Base-by-base conservation (phyloP, 768 basidiomycete species). In the Mycena alexandri region DNA sequence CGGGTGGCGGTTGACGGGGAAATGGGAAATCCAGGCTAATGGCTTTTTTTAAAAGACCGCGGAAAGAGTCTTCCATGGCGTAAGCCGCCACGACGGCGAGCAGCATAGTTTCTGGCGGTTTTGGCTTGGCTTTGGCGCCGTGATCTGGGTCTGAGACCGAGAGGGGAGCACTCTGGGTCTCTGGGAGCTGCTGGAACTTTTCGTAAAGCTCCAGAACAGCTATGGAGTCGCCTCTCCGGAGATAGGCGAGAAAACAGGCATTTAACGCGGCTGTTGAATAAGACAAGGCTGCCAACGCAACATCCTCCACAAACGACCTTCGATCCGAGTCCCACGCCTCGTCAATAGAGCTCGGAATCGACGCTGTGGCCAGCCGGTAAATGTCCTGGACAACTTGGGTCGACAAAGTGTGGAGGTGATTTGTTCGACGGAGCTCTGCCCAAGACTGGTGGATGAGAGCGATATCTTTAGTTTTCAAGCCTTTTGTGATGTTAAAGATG, bases 81-180 rank as follows among this genome's bases (percentile, higher is more conserved):
- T 88, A 79, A 17, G 93, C 93, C 22, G 87, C 80, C n/a, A 87
- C 78, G 8, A 82, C 88, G 13, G 82, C 82, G 36, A 90, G 80
- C 25, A 91, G 77, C 36, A 89, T 66, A 1, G 79, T 72, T 36
- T 77, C 73, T n/a, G 78, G 80, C 42, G 36, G 44, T 19, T 41
- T 16, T 24, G 54, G 38, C 25, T 55, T 34, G 19, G 70, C 66
- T 58, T 44, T 38, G 3, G 34, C 46, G 8, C 29, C 48, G n/a
- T 70, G 76, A 50, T 73, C 74, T 53, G 47, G 22, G 24, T 63
- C 50, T 10, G 53, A 42, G 43, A 22, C 50, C 9, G 53, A 42
- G 43, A 22, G 22, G 22, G 56, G 68, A 24, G 72, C 66, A 25
- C 74, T 68, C 12, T 73, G 71, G 36, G 74, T 71, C 22, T 67